Conservation (phyloP, 805 yeast species). For the Blastobotrys muscicola region DNA sequence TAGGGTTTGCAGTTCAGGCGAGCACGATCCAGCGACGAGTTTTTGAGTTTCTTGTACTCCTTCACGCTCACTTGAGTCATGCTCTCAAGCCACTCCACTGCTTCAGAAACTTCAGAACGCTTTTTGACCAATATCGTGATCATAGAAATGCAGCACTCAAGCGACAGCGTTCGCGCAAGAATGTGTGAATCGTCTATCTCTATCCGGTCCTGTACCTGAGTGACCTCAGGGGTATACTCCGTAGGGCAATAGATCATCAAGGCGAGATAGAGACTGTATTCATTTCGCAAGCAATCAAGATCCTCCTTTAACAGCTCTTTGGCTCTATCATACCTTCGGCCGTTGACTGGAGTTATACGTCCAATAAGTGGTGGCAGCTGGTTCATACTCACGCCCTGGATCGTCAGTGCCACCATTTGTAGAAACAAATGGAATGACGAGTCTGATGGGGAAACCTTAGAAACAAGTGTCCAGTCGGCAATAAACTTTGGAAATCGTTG, state of each 20-base stretch:
- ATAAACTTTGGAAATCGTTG: conserved; percentile 1
- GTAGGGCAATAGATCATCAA: not conserved
- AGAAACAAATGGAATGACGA: conserved; percentile 1
- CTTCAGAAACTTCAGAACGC: not conserved
- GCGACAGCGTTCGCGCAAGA: not conserved
- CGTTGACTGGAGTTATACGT: not conserved
- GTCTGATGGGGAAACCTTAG: not conserved
- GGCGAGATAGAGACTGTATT: not conserved
- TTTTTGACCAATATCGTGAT: not conserved
- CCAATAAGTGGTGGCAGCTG: not conserved
- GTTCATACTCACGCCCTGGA: not conserved
- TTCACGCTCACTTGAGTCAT: not conserved
- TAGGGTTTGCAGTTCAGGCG: too few species aligned
- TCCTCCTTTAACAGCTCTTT: not conserved
- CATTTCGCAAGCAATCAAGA: not conserved
- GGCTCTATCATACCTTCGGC: not conserved
- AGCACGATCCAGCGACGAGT: too few species aligned
- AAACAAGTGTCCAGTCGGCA: not conserved
- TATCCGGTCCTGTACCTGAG: not conserved
- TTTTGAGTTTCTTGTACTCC: not conserved
- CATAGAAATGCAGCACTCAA: not conserved
- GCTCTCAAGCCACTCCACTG: not conserved
- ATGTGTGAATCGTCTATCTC: conserved; percentile 2
- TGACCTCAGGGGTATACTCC: not conserved
- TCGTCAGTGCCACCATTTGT: not conserved